Evolutionary conservation across 371 early-diverging fungal genomes (phyloP).

Genomic region (Haplosporangium sp.): DNA sequence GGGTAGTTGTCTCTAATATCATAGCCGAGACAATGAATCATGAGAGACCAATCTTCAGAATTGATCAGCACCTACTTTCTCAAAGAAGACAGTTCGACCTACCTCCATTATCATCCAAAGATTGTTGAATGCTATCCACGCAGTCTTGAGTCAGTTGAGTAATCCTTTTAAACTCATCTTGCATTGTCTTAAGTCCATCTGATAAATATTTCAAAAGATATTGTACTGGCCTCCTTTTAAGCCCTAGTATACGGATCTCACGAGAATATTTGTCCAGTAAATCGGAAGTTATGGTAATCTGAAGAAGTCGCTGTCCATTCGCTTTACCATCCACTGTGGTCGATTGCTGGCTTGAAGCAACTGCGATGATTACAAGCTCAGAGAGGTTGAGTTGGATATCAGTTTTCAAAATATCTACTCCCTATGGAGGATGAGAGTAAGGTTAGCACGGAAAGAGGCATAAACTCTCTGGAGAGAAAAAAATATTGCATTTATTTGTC

Average conservation of each 20-base stretch:
- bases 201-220: constrained; percentile 23
- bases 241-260: constrained; percentile 32
- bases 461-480: not conserved
- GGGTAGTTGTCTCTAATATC: constrained; percentile 23
- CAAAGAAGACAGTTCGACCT: not conserved
- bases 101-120: constrained; percentile 33
- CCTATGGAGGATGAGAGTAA: constrained; percentile 6
- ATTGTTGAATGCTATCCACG: constrained; percentile 22
- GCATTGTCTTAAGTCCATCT: constrained; percentile 34
- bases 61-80: no score
- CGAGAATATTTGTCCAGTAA: constrained; percentile 21
- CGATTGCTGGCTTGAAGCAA: not conserved
- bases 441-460: not conserved
- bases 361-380: constrained; percentile 21
- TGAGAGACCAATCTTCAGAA: no score
- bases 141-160: constrained; percentile 23
- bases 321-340: not conserved
- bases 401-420: constrained; percentile 19
- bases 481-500: not conserved
- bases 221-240: constrained; percentile 21
- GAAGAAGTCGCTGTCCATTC: constrained; percentile 1
- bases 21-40: not conserved
- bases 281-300: constrained; percentile 18
- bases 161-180: constrained; percentile 29
- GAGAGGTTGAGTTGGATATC: constrained; percentile 35